Conservation (phyloP, 1,284 basidiomycete genomes). For the Pisolithus thermaeus region DNA sequence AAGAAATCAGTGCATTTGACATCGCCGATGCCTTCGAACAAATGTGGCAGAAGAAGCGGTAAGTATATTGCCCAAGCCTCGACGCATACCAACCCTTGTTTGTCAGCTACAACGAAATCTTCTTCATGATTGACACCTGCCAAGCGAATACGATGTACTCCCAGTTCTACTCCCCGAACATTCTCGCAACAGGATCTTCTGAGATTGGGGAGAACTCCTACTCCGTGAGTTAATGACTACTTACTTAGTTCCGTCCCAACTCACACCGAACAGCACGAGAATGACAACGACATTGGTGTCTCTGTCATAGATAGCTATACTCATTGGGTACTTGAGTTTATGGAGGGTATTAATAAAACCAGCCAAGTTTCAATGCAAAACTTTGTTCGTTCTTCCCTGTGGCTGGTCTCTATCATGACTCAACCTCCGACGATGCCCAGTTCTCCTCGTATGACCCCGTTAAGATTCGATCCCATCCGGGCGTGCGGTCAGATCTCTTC, state of each 20-base stretch:
- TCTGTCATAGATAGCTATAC: constrained; percentile 96
- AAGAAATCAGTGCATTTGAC: constrained; percentile 95
- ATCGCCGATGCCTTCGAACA: constrained; percentile 96
- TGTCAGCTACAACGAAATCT: constrained; percentile 87
- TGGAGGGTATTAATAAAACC: constrained; percentile 92
- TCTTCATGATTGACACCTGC: constrained; percentile 99
- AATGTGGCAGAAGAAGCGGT: constrained; percentile 97
- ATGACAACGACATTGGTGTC: constrained; percentile 90
- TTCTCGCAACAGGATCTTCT: constrained; percentile 91
- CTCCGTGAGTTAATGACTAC: constrained; percentile 53
- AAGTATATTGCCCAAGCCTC: constrained; percentile 12
- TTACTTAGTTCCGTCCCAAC: constrained; percentile 10
- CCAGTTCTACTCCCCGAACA: constrained; percentile 93
- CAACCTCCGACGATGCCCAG: constrained; percentile 33
- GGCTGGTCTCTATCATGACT: neutral
- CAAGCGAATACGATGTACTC: constrained; percentile 97
- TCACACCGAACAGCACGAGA: constrained; percentile 64
- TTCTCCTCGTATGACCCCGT: constrained; percentile 76
- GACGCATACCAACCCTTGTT: neutral
- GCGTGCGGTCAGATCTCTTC: constrained; percentile 85
- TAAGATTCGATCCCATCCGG: constrained; percentile 80
- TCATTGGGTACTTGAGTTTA: constrained; percentile 85
- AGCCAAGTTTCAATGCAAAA: constrained; percentile 78
- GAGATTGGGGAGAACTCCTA: constrained; percentile 90
- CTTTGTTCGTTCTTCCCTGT: constrained; percentile 51